These are phyloP conservation scores for Davidsoniella virescens DNA, from an alignment of 2,329 filamentous ascomycete species.

Conservation along the genomic window DNA sequence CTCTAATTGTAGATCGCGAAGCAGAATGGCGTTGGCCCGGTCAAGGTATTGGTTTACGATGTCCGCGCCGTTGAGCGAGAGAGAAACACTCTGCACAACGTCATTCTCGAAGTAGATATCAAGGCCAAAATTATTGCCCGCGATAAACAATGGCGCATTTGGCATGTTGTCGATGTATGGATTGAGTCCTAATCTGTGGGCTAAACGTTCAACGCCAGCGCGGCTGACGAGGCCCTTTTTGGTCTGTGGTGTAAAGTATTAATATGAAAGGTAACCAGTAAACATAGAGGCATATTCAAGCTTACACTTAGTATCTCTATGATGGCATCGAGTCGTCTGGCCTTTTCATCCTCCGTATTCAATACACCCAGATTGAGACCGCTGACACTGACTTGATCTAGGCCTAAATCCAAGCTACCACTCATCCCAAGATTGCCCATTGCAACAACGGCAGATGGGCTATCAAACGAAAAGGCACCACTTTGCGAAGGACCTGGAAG, in stretches of 20 bases:
- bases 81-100: conserved; percentile 21
- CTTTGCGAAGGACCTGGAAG: conserved; percentile 20
- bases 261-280: conserved; percentile 5
- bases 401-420: conserved; percentile 24
- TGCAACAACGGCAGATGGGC: conserved; percentile 45
- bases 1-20: conserved; percentile 44
- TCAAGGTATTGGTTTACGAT: conserved; percentile 43
- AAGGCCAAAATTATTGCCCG: conserved; percentile 23
- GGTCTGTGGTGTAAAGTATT: conserved; percentile 18
- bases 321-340: conserved; percentile 37
- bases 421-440: conserved; percentile 41
- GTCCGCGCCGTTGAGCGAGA: conserved; percentile 20
- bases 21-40: conserved; percentile 48
- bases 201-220: conserved; percentile 56
- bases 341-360: conserved; percentile 36
- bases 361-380: conserved; percentile 16
- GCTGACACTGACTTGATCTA: conserved; percentile 21
- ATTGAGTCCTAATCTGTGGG: conserved; percentile 44
- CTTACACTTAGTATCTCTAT: conserved; percentile 33
- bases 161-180: too few species aligned
- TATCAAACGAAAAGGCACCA: conserved; percentile 39
- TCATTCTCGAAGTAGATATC: conserved; percentile 33
- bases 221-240: conserved; percentile 53
- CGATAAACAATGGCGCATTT: conserved; percentile 32
- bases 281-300: conserved; percentile 4